These are phyloP conservation scores for Hymenoscyphus albidus DNA, from an alignment of 2,329 filamentous ascomycete genomes.

Conservation along the genomic window DNA sequence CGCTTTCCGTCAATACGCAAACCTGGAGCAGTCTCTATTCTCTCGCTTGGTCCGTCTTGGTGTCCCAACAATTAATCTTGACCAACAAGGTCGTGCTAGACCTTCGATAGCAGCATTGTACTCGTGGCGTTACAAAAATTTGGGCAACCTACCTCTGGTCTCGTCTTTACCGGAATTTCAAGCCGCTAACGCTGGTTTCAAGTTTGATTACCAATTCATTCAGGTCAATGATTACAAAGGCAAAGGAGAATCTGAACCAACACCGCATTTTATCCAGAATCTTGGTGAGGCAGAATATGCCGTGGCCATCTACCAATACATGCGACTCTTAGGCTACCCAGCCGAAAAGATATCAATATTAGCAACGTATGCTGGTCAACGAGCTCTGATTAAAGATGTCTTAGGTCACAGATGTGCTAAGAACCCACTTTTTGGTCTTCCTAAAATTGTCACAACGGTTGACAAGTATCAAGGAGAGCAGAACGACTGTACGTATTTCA, in stretches of 20 bases:
- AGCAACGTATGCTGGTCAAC: conserved; percentile 89
- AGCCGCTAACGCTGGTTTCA: conserved; percentile 84
- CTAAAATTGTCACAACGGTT: conserved; percentile 86
- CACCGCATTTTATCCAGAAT: conserved; percentile 94
- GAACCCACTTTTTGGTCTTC: conserved; percentile 82
- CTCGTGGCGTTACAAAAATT: conserved; percentile 82
- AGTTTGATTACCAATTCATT: conserved; percentile 94
- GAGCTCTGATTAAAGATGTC: conserved; percentile 83
- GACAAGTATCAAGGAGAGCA: conserved; percentile 99
- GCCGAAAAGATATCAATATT: conserved; percentile 72
- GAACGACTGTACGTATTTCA: conserved; percentile 77
- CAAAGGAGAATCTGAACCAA: conserved; percentile 80
- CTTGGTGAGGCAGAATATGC: conserved; percentile 95
- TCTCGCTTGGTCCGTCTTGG: conserved; percentile 84
- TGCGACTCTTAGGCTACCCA: conserved; percentile 92
- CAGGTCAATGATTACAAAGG: conserved; percentile 92
- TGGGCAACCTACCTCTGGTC: conserved; percentile 76
- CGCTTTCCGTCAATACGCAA: conserved; percentile 91
- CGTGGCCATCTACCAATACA: conserved; percentile 93
- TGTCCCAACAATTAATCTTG: conserved; percentile 84
- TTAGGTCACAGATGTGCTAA: conserved; percentile 76
- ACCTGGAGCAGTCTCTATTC: conserved; percentile 94
- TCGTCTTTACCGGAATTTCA: conserved; percentile 67
- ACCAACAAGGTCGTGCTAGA: conserved; percentile 89
- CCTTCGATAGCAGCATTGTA: conserved; percentile 86